Evolutionary conservation across 345 rosid species (phyloP).

Genomic region (Gossypium longicalyx): DNA sequence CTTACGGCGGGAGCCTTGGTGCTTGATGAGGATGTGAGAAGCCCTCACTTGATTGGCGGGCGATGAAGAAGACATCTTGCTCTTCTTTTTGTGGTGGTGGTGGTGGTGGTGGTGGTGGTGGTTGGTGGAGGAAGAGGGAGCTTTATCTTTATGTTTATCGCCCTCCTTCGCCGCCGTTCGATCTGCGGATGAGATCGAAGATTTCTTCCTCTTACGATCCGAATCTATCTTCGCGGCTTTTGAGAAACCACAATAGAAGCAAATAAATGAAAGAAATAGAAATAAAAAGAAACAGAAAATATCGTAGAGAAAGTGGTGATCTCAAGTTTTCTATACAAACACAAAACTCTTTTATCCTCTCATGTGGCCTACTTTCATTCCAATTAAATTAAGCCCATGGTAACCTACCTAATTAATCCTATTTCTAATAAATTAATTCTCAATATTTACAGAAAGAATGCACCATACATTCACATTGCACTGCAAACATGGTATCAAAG

Average conservation of each 20-base stretch:
- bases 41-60: slow-evolving; percentile 61
- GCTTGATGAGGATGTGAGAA: slow-evolving; percentile 89
- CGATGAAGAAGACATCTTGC: slow-evolving; percentile 41
- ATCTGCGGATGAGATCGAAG: slow-evolving; percentile 39
- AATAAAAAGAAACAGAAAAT: too few species aligned
- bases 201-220: slow-evolving; percentile 53
- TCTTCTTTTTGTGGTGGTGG: slow-evolving; percentile 18
- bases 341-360: too few species aligned
- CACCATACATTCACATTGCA: too few species aligned
- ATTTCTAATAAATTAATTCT: too few species aligned
- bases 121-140: not conserved
- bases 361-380: too few species aligned
- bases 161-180: slow-evolving; percentile 25
- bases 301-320: too few species aligned
- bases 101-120: not conserved
- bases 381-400: too few species aligned
- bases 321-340: too few species aligned
- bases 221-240: slow-evolving; percentile 46
- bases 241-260: not conserved
- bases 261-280: not conserved
- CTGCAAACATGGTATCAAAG: too few species aligned
- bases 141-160: slow-evolving; percentile 22
- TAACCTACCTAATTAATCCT: too few species aligned
- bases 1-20: slow-evolving; percentile 85
- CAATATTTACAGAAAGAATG: too few species aligned